phyloP scores from a whole-genome alignment of 2,329 filamentous ascomycete genomes.

The Talaromyces sp. region DNA sequence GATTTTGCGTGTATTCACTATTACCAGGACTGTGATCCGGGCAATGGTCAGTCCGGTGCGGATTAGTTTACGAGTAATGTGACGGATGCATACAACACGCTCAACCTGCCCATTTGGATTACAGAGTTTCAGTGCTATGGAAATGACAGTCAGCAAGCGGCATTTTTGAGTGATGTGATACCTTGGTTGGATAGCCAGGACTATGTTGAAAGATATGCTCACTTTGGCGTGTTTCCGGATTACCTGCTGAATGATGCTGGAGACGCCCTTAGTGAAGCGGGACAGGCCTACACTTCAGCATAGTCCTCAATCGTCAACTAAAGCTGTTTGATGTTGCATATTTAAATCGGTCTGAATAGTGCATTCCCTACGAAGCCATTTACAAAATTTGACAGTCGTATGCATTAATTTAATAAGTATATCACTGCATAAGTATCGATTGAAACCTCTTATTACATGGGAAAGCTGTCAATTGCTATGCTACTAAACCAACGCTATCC shows the following conservation, averaged over 20 bases:
- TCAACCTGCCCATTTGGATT: slow-evolving; percentile 13
- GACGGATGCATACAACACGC: slow-evolving; percentile 13
- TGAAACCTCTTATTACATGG: too few species aligned
- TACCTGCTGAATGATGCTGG: slow-evolving; percentile 13
- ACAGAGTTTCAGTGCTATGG: slow-evolving; percentile 8
- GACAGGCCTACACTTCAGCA: neutral
- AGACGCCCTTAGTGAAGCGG: neutral
- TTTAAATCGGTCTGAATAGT: too few species aligned
- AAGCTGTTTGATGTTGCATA: neutral
- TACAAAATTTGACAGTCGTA: neutral
- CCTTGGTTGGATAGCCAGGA: slow-evolving; percentile 14
- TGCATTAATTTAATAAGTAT: too few species aligned
- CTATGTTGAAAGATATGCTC: slow-evolving; percentile 15
- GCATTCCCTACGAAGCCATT: too few species aligned
- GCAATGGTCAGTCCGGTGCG: slow-evolving; percentile 14
- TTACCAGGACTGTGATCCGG: slow-evolving; percentile 20
- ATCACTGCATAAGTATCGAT: too few species aligned
- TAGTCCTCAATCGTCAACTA: neutral
- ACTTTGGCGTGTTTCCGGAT: slow-evolving; percentile 12
- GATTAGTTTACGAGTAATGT: slow-evolving; percentile 27
- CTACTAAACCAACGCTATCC: too few species aligned
- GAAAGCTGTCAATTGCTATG: too few species aligned
- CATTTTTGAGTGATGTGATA: slow-evolving; percentile 12
- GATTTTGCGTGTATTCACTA: slow-evolving; percentile 31
- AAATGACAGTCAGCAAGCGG: neutral